A percentile compares a stretch with the other conserved stretches of the same genome.
These are phyloP conservation scores for Tricholoma hemisulphureum DNA, from an alignment of 768 basidiomycete species.

Conservation along the genomic window DNA sequence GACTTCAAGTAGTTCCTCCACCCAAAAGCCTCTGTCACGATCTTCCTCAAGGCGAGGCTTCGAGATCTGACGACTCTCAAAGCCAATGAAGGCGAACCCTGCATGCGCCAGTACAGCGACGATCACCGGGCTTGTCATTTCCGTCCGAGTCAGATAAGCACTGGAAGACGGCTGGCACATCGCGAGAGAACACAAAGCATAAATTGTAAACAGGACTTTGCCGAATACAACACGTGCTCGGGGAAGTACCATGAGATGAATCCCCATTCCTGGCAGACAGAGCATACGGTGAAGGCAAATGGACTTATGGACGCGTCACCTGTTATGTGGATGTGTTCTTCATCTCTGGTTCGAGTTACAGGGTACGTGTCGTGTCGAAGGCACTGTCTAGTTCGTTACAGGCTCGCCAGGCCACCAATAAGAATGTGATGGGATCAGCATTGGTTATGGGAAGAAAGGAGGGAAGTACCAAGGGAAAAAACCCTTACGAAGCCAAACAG, in stretches of 20 bases:
- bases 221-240: background rate
- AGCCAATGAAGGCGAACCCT: background rate
- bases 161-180: background rate
- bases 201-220: background rate
- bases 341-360: background rate
- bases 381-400: background rate
- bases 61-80: constrained; percentile 1
- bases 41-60: background rate
- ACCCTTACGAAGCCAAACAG: background rate
- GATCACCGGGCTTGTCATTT: constrained; percentile 1
- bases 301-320: background rate
- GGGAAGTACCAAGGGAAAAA: background rate
- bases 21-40: background rate
- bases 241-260: constrained; percentile 1
- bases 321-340: background rate
- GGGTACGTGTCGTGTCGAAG: background rate
- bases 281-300: background rate
- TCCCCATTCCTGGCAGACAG: background rate
- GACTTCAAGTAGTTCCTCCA: background rate
- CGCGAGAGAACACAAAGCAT: background rate
- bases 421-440: background rate
- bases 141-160: background rate
- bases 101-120: background rate
- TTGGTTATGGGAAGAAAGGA: background rate
- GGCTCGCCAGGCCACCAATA: background rate